Conservation (phyloP, 2,329 filamentous ascomycete species). For the Seiridium unicorne region DNA sequence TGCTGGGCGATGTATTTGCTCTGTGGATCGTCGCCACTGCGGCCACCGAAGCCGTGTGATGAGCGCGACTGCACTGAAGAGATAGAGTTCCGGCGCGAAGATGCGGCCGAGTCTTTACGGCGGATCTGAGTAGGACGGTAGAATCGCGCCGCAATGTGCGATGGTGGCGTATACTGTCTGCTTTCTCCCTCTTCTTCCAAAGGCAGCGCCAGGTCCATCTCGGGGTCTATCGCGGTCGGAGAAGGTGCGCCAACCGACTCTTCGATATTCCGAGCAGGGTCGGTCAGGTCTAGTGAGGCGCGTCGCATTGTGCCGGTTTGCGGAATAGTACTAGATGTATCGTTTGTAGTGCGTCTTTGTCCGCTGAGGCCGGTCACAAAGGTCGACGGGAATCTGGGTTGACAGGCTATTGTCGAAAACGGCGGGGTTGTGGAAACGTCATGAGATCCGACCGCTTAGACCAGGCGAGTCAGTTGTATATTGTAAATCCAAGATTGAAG, state of each 20-base stretch:
- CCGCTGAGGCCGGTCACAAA: background rate
- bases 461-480: background rate
- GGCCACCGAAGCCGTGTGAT: constrained; percentile 54
- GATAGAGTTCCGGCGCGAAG: constrained; percentile 76
- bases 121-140: constrained; percentile 65
- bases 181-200: constrained; percentile 34
- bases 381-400: background rate
- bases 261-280: constrained; percentile 38
- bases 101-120: constrained; percentile 73
- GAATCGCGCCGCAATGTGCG: constrained; percentile 76
- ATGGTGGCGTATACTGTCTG: constrained; percentile 61
- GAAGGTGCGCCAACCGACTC: constrained; percentile 30
- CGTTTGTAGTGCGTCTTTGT: constrained; percentile 1
- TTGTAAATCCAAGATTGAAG: background rate
- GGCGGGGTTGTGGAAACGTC: constrained; percentile 1
- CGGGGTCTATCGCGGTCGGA: constrained; percentile 24
- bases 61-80: constrained; percentile 73
- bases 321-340: background rate
- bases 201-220: constrained; percentile 26
- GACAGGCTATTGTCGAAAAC: constrained; percentile 3
- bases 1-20: constrained; percentile 79
- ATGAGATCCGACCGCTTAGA: background rate
- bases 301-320: constrained; percentile 37
- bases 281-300: constrained; percentile 37
- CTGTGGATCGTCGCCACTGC: constrained; percentile 54